These are phyloP conservation scores for Fusarium burgessii DNA, from an alignment of 2,329 filamentous ascomycete genomes.

Conservation along the genomic window DNA sequence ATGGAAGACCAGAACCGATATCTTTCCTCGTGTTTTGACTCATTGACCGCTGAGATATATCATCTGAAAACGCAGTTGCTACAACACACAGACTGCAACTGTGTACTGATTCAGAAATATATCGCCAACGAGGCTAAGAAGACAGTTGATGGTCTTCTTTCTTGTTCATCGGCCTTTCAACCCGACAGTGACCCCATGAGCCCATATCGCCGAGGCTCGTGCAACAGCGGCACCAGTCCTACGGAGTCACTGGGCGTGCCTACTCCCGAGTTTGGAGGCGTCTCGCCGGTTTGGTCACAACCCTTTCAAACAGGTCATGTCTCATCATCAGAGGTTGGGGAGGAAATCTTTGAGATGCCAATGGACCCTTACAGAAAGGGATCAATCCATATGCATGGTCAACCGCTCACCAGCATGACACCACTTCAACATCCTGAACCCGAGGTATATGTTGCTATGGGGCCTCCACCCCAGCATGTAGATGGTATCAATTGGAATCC, in stretches of 20 bases:
- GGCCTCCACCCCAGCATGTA: conserved; percentile 19
- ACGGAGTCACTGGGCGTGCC: conserved; percentile 42
- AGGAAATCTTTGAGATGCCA: conserved; percentile 42
- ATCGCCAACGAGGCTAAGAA: conserved; percentile 49
- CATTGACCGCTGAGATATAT: conserved; percentile 47
- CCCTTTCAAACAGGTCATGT: conserved; percentile 37
- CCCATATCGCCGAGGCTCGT: conserved; percentile 40
- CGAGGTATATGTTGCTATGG: conserved; percentile 30
- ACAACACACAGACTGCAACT: conserved; percentile 49
- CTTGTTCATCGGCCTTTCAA: conserved; percentile 33
- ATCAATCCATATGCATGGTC: conserved; percentile 26
- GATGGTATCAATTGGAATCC: conserved; percentile 31
- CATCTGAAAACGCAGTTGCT: conserved; percentile 49
- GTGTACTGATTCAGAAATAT: conserved; percentile 49
- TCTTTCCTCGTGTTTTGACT: conserved; percentile 45
- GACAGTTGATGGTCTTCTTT: conserved; percentile 43
- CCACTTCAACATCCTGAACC: conserved; percentile 18
- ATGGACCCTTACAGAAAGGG: conserved; percentile 34
- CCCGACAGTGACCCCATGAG: conserved; percentile 23
- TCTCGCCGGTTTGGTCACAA: conserved; percentile 39
- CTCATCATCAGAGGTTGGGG: conserved; percentile 35
- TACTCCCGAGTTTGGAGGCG: conserved; percentile 39
- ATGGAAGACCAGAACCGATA: conserved; percentile 49
- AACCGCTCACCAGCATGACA: conserved; percentile 14
- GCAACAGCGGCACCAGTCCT: conserved; percentile 42